Base-by-base conservation (phyloP, 108 stramenopile species). In the Cyclotella cryptica region DNA sequence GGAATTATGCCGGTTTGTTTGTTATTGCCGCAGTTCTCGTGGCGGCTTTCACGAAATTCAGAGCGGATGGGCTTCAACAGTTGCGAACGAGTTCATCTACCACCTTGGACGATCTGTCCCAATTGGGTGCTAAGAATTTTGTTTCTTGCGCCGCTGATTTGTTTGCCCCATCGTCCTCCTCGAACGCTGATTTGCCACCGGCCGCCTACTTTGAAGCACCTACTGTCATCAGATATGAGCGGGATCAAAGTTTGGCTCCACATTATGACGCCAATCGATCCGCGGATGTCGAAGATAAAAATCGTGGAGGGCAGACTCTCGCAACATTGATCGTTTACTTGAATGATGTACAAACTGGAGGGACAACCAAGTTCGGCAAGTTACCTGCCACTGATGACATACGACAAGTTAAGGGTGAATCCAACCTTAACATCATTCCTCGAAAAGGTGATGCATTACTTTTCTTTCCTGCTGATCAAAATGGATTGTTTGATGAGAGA, bases 261-360 rank as follows among this genome's bases (percentile, higher is more conserved):
- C 93, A 94, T 75, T 94, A 80, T 64, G 93, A 94, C 80, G 91
- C 90, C 13, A 91, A 91, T 75, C 80, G 87, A 51, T 88, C 89
- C 1, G 90, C 93, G 7, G 76, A 80, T 29, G 86, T 87, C 19
- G 90, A 94, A 83, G 89, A 90, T 78, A 87, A 77, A 39, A 92
- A 90, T 69, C 84, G 90, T 14, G 93, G 93, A 19, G 93, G 93
- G 21, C 93, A 94, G 67, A 92, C 91, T 9, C 72, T 94, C 9
- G 85, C 89, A 14, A 94, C 93, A 0, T 69, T 94, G 27, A 47
- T 94, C 11, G 90, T 94, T 3, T 94, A 94, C 69, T 77, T 94
- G 54, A 94, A 94, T 70, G 88, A 90, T 86, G 93, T 94, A 27
- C 66, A 61, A n/a, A 65, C 74, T 43, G 93, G 93, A 14, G 93